phyloP scores from a whole-genome alignment of 208 protist genomes.

The Crithidia fasciculata region DNA sequence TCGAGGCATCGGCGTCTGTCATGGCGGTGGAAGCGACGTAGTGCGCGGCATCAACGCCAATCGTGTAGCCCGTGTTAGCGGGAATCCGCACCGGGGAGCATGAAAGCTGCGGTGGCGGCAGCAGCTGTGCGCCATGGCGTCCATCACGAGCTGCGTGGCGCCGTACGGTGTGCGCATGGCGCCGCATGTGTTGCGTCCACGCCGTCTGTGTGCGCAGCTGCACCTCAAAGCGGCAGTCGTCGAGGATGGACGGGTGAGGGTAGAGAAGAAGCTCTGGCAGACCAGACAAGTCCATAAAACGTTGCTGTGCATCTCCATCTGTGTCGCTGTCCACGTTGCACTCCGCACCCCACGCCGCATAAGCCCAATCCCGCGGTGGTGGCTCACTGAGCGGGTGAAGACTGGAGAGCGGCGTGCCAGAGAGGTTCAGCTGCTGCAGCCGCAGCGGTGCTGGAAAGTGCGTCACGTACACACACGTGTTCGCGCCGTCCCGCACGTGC shows the following conservation, averaged over 20 bases:
- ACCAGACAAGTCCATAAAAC: too few relatives aligned
- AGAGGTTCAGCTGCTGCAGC: constrained; percentile 17
- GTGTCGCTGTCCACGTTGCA: neutral
- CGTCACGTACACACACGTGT: neutral
- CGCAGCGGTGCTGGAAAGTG: constrained; percentile 14
- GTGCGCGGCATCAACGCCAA: neutral
- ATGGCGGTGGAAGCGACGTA: neutral
- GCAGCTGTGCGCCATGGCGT: too few relatives aligned
- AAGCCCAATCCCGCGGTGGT: constrained; percentile 9
- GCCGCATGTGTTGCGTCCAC: neutral
- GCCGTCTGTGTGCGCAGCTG: constrained; percentile 5
- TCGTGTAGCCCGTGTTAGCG: neutral
- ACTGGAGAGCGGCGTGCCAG: constrained; percentile 9
- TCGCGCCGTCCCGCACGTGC: neutral
- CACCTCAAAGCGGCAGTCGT: constrained; percentile 7
- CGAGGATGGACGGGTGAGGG: neutral
- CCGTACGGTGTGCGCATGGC: neutral
- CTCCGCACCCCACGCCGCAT: neutral
- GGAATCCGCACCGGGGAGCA: neutral
- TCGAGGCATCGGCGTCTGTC: neutral
- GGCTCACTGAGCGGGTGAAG: neutral
- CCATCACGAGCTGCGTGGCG: neutral
- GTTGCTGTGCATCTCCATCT: too few relatives aligned
- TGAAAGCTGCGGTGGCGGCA: neutral
- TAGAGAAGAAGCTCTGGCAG: neutral